Conservation (phyloP, 2,329 filamentous ascomycete genomes). For the Penicillium italicum region DNA sequence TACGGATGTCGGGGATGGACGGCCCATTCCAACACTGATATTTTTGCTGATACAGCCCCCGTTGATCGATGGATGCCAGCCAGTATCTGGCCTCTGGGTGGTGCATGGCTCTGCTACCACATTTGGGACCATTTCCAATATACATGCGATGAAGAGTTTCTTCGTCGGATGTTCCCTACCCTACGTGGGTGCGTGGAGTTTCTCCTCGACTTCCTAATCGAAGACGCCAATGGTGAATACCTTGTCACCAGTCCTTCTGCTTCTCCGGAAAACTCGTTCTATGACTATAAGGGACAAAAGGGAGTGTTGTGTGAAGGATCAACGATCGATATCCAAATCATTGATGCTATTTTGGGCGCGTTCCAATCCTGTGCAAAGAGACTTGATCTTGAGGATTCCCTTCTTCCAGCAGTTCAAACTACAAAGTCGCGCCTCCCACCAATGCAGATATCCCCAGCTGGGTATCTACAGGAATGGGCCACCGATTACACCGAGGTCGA, state of each 20-base stretch:
- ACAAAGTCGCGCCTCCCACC: conserved; percentile 19
- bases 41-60: conserved; percentile 56
- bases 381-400: conserved; percentile 13
- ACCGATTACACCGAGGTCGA: conserved; percentile 41
- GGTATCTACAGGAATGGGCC: conserved; percentile 34
- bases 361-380: conserved; percentile 19
- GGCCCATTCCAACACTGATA: conserved; percentile 56
- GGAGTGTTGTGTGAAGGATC: conserved; percentile 40
- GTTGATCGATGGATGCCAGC: conserved; percentile 46
- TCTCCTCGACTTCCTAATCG: conserved; percentile 29
- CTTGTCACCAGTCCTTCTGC: conserved; percentile 28
- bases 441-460: conserved; percentile 21
- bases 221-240: conserved; percentile 22
- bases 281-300: conserved; percentile 20
- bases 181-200: conserved; percentile 32
- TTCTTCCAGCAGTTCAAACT: conserved; percentile 14
- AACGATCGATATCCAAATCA: conserved; percentile 48
- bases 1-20: conserved; percentile 57
- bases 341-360: conserved; percentile 39
- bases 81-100: conserved; percentile 42
- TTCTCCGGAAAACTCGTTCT: conserved; percentile 32
- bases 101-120: conserved; percentile 60
- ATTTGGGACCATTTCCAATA: conserved; percentile 58
- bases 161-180: conserved; percentile 23
- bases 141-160: conserved; percentile 28